Base-by-base conservation (phyloP, 129 eudicot genomes). In the Scalesia atractyloides region DNA sequence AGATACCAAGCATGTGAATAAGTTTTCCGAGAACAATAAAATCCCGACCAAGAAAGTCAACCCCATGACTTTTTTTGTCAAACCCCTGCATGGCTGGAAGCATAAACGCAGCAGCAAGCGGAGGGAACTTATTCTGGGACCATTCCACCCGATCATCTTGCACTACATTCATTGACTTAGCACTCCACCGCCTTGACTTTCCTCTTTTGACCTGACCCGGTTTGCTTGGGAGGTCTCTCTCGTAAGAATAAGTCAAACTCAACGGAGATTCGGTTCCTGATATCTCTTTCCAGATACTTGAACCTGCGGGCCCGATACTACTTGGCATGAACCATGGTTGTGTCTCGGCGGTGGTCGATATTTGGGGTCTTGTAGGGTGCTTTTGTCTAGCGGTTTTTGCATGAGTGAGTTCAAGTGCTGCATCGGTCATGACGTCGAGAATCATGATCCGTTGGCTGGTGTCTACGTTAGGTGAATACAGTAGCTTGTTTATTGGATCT, bases 21-120 rank as follows among this genome's bases (percentile, higher is more conserved):
- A 90, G 86, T 70, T 86, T 93, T 37, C 97, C 97, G 73, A 93
- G 85, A 66, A 93, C 96, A 61, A 93, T 76, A 68, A 93, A 90
- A 78, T 93, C 98, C 79, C 97, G 82, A 11, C 87, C 98, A 47
- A 93, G 82, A 77, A 93, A 93, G 83, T 93, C 97, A 72, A 93
- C 90, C 14, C 97, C 98, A 16, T 93, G 98, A 41, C 87, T 86
- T 89, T 86, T 93, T 82, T 81, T 84, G 82, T 93, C 98, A 70
- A 87, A 87, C 37, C 97, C 98, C 74, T 84, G 87, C 98, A 93
- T 93, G 24, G 91, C 95, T 9, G 98, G 98, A 75, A 93, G 98
- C 96, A 93, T 93, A 79, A 93, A 93, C 5, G 89, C 98, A 4
- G 98, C 98, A 48, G 97, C 93, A 78, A 85, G 86, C 18, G 84